Base-by-base conservation (phyloP, 495 filamentous ascomycete genomes). In the Xylaria longipes region DNA sequence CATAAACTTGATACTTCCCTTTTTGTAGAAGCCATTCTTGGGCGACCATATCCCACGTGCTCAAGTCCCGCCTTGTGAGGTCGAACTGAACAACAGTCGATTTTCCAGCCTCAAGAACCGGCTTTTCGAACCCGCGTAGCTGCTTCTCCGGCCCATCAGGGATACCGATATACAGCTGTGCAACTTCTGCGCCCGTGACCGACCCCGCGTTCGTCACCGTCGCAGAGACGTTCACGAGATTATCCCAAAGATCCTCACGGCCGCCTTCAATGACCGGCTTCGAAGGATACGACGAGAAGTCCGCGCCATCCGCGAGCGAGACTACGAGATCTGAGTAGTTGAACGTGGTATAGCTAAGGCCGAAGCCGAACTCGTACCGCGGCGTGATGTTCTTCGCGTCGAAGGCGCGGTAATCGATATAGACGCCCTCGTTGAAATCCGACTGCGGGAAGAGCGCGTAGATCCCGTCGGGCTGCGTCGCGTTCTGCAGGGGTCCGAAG, bases 331-430 rank as follows among this genome's bases (percentile, higher is more conserved):
- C 75, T 1, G 84, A 80, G 70, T 85, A 88, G 20, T 78, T 71
- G 77, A 92, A 93, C 1, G 85, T 89, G 6, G 90, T 92, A 77
- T 92, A 93, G 22, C 87, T 89, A 2, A 93, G 81, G 1, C 92
- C 92, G 66, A 88, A 93, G 15, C 92, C 92, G 72, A 94, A 94
- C 72, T 91, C 89, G 71, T 87, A 94, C 7, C 89, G 84, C 1
- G 91, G 90, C 1, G 81, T 84, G 72, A 92, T 87, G 70, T 91
- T 89, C 64, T 86, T 76, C 46, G 82, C 83, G 72, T 92, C 89
- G 67, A 93, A 92, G 67, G 88, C 84, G 27, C 89, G 86, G 71
- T 93, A 93, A 74, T 91, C 92, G 61, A 93, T 83, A 48, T 87
- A 88, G 0, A 91, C 79, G 8, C 88, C 89, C 74, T 93, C 90